phyloP scores from a whole-genome alignment of 371 early-diverging fungal species.

The Mucor circinelloides region DNA sequence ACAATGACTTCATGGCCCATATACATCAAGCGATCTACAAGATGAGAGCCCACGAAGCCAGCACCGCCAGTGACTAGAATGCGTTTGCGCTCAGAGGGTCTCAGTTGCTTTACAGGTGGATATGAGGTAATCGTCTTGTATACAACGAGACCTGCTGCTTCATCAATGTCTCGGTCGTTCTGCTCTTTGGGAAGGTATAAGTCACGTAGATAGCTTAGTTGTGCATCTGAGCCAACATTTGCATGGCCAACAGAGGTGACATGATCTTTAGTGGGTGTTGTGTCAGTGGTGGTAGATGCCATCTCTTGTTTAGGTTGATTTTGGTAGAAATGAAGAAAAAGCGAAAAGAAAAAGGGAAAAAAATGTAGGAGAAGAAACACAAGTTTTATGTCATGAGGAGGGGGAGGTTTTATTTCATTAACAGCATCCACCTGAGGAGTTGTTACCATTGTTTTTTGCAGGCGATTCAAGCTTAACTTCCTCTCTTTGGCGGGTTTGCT shows the following conservation, averaged over 20 bases:
- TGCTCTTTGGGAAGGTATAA: slow-evolving; percentile 47
- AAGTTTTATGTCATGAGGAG: background rate
- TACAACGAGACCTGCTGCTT: slow-evolving; percentile 44
- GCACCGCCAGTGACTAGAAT: slow-evolving; percentile 92
- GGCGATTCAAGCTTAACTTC: slow-evolving; percentile 42
- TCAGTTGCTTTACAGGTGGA: slow-evolving; percentile 57
- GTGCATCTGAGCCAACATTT: slow-evolving; percentile 44
- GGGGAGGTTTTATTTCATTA: background rate
- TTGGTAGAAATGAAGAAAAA: background rate
- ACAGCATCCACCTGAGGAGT: slow-evolving; percentile 24
- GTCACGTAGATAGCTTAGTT: slow-evolving; percentile 41
- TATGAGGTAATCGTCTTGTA: slow-evolving; percentile 50
- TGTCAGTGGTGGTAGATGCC: background rate
- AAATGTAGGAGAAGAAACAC: background rate
- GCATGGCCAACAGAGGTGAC: slow-evolving; percentile 44
- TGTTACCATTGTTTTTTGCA: slow-evolving; percentile 15
- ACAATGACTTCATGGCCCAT: slow-evolving; percentile 90
- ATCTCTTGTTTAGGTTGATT: background rate
- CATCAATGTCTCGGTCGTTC: slow-evolving; percentile 35
- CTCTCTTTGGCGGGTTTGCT: slow-evolving; percentile 50
- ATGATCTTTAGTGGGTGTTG: slow-evolving; percentile 1
- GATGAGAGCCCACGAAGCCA: slow-evolving; percentile 88
- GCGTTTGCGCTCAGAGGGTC: slow-evolving; percentile 65
- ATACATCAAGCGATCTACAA: slow-evolving; percentile 84
- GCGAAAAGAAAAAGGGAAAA: background rate